A percentile compares a stretch with the other conserved stretches of the same genome.
These are phyloP conservation scores for Cenchrus americanus DNA, from an alignment of 176 grass and related monocot species.

Conservation along the genomic window DNA sequence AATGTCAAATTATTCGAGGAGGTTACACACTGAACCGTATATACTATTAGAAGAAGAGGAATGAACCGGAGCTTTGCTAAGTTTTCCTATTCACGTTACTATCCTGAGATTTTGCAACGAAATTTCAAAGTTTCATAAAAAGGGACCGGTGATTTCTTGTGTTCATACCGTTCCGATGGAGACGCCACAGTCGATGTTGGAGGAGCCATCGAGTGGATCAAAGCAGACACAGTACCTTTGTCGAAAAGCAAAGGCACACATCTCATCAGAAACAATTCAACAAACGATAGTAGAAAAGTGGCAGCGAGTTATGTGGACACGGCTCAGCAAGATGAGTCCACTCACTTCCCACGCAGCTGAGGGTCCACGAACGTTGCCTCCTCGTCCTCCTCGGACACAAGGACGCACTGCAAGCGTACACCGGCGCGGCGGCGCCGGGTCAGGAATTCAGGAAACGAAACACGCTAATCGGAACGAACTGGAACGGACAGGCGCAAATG, in stretches of 20 bases:
- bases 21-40: too few relatives aligned
- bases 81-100: neutral
- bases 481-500: neutral
- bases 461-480: neutral
- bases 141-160: neutral
- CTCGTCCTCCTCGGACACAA: constrained; percentile 97
- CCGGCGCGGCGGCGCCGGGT: too few relatives aligned
- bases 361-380: constrained; percentile 93
- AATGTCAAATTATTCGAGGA: too few relatives aligned
- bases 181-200: constrained; percentile 98
- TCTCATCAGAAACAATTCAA: neutral
- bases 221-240: constrained; percentile 93
- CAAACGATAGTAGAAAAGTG: too few relatives aligned
- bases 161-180: constrained; percentile 93
- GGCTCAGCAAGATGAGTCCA: too few relatives aligned
- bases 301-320: too few relatives aligned
- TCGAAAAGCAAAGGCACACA: neutral
- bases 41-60: neutral
- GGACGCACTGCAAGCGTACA: constrained; percentile 57
- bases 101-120: neutral
- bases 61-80: neutral
- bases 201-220: constrained; percentile 96
- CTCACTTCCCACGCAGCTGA: constrained; percentile 76
- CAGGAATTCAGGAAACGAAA: neutral
- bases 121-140: neutral